Percentiles rank a stretch among this genome's conserved stretches.
phyloP scores from a whole-genome alignment of 352 stramenopile species.

The Phytophthora meadii region DNA sequence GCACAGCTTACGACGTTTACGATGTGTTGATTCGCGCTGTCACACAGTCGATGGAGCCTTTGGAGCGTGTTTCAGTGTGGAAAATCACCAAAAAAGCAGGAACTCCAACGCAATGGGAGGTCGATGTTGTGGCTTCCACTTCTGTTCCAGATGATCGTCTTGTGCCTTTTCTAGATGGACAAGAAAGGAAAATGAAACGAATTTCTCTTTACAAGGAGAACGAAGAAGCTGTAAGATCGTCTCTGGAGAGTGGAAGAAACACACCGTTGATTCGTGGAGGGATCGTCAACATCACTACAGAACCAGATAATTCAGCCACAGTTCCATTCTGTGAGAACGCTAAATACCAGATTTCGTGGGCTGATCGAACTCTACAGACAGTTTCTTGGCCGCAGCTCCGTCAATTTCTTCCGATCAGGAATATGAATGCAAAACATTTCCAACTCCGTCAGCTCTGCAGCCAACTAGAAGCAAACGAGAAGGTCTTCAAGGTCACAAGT shows the following conservation, averaged over 20 bases:
- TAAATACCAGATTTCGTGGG: conserved; percentile 66
- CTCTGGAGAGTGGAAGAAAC: conserved; percentile 9
- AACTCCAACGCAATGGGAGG: conserved; percentile 22
- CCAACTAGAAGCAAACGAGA: conserved; percentile 12
- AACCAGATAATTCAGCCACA: neutral
- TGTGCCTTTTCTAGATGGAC: conserved; percentile 61
- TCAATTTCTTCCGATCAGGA: conserved; percentile 62
- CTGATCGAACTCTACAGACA: conserved; percentile 52
- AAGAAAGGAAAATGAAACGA: conserved; percentile 69
- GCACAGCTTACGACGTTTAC: conserved; percentile 66
- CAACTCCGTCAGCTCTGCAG: conserved; percentile 49
- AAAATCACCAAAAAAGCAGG: conserved; percentile 40
- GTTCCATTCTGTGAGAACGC: conserved; percentile 42
- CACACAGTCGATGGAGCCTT: conserved; percentile 43
- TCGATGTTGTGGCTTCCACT: conserved; percentile 62
- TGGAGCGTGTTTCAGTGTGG: conserved; percentile 66
- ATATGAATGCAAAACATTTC: conserved; percentile 77
- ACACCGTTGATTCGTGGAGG: conserved; percentile 27
- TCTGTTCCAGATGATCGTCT: conserved; percentile 68
- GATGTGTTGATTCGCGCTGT: conserved; percentile 53
- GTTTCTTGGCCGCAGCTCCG: conserved; percentile 59
- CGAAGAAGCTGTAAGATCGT: conserved; percentile 20
- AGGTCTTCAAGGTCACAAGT: conserved; percentile 26
- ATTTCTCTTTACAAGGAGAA: conserved; percentile 65
- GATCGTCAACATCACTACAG: conserved; percentile 17